Evolutionary conservation across 345 rosid genomes (phyloP), one percentile per base, ranked within the genome.

Genomic region (Populus davidiana): DNA sequence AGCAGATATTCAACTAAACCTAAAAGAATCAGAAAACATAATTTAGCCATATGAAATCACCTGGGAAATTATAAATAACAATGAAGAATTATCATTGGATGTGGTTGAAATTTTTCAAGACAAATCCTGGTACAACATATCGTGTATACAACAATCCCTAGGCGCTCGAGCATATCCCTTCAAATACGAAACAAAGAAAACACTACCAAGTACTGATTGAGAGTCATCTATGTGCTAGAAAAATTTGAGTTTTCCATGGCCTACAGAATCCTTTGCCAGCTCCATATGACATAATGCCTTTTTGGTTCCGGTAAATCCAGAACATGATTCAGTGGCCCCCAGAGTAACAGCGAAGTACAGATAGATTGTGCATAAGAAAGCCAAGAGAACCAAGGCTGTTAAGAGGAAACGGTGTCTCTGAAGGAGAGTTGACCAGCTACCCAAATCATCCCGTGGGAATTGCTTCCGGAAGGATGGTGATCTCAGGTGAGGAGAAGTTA

Each of bases 301-400:
- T n/a, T 85, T 72, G 10, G 82, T 87, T 29, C 94, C 96, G 0
- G 84, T 74, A 84, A 96, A 86, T 35, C 94, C 94, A 27, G 90
- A 81, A 83, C 99, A 96, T 16, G 94, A 81, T 33, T 79, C 89
- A 9, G 81, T 59, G 14, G 85, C 84, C 5, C 97, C 97, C 76
- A 96, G 70, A 49, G 99, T 96, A 74, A 96, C 82, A 0, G 99
- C 98, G 76, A 96, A 96, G 83, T 96, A 96, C 12, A 96, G 90
- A 83, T 96, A 96, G 79, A 96, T 50, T 12, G 98, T 88, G 85
- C 99, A 96, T 72, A 93, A 90, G 70, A 93, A 91, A 5, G 84
- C 86, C 87, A 96, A 85, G 59, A 96, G 95, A 73, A 69, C 83
- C 75, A 96, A 81, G 17, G 98, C 97, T 2, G 95, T 91, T 86